A percentile compares a stretch with the other conserved stretches of the same genome.
phyloP scores from a whole-genome alignment of 352 stramenopile species.

The Phytophthora ohioensis region DNA sequence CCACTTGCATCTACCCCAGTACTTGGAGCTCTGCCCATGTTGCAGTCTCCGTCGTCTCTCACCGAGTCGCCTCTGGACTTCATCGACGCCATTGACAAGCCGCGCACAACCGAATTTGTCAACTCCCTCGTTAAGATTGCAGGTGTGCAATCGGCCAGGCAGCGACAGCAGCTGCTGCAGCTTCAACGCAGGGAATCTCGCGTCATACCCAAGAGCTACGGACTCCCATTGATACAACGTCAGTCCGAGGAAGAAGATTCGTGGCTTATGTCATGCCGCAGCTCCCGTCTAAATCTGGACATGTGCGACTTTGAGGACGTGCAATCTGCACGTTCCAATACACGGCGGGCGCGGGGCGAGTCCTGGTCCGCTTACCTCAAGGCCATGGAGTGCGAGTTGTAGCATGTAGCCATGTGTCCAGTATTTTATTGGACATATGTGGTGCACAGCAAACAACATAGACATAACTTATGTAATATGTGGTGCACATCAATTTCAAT shows the following conservation, averaged over 20 bases:
- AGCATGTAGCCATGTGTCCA: constrained; percentile 16
- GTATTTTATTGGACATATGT: neutral
- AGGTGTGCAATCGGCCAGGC: constrained; percentile 17
- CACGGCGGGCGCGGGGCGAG: neutral
- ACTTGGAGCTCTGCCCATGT: constrained; percentile 28
- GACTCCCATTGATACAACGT: constrained; percentile 5
- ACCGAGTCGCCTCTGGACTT: constrained; percentile 32
- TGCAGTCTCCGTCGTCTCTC: constrained; percentile 28
- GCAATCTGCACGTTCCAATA: constrained; percentile 20
- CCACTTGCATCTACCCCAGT: constrained; percentile 13
- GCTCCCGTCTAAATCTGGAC: constrained; percentile 38
- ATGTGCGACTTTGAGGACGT: constrained; percentile 31
- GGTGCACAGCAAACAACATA: neutral
- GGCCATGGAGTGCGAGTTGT: constrained; percentile 39
- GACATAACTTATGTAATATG: constrained; percentile 10
- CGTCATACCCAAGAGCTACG: constrained; percentile 1
- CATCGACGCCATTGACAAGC: constrained; percentile 15
- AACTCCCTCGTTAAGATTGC: constrained; percentile 36
- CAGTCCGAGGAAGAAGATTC: constrained; percentile 21
- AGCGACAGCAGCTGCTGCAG: constrained; percentile 36
- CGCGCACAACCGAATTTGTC: constrained; percentile 29
- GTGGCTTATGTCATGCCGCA: constrained; percentile 24
- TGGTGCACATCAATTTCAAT: constrained; percentile 19
- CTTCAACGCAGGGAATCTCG: constrained; percentile 13
- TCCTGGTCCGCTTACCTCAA: constrained; percentile 28